These are phyloP conservation scores for Fusarium sp. DNA, from an alignment of 2,329 filamentous ascomycete genomes.

Conservation along the genomic window DNA sequence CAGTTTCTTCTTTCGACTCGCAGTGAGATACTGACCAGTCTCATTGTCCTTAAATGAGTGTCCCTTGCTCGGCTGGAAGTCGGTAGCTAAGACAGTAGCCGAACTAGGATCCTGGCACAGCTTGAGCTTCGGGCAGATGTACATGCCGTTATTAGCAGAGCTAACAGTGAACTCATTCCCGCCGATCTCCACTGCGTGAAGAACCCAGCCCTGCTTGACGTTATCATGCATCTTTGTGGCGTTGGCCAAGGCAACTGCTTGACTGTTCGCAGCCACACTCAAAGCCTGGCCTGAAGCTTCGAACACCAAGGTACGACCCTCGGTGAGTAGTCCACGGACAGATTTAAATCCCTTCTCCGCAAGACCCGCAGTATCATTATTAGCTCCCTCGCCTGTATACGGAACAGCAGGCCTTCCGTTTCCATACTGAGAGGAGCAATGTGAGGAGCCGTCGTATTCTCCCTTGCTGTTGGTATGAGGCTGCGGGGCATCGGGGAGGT, in stretches of 20 bases:
- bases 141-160: neutral
- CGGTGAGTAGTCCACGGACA: constrained; percentile 5
- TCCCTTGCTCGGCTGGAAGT: constrained; percentile 1
- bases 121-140: neutral
- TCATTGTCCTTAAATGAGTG: neutral
- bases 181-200: neutral
- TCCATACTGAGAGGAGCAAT: constrained; percentile 1
- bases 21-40: neutral
- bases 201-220: neutral
- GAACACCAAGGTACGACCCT: neutral
- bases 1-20: neutral
- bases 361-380: constrained; percentile 1
- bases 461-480: neutral
- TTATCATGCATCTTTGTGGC: neutral
- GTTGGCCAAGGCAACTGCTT: neutral
- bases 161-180: neutral
- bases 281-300: neutral
- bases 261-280: fast-evolving
- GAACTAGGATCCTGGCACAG: neutral
- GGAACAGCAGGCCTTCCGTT: constrained; percentile 1
- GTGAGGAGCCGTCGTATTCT: constrained; percentile 5
- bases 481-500: neutral
- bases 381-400: neutral
- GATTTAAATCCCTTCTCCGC: constrained; percentile 9
- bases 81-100: neutral